A percentile compares a stretch with the other conserved stretches of the same genome.
Conservation (phyloP, 306 rosid species). For the Morella rubra region DNA sequence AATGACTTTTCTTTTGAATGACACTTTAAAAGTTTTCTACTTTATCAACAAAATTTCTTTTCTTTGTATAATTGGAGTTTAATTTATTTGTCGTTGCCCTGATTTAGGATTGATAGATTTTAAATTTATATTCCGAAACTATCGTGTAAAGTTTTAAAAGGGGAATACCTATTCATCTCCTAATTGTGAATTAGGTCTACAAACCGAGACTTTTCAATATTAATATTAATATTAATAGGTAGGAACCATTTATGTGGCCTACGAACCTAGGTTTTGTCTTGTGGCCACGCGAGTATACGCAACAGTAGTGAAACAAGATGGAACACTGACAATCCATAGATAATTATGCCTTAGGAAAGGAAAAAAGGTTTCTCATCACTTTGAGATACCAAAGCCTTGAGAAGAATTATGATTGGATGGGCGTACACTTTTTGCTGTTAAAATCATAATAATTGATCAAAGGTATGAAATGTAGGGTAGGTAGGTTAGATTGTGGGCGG, state of each 20-base stretch:
- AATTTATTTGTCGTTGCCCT: too few relatives aligned
- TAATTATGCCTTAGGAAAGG: conserved; percentile 39
- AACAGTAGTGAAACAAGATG: conserved; percentile 14
- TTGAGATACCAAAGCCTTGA: conserved; percentile 48
- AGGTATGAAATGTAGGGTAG: conserved; percentile 38
- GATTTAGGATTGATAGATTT: too few relatives aligned
- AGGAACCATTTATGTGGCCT: conserved; percentile 4
- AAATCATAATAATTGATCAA: conserved; percentile 31
- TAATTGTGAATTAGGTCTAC: too few relatives aligned
- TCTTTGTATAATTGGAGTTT: too few relatives aligned
- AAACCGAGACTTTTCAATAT: neutral
- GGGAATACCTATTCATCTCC: too few relatives aligned
- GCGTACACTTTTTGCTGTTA: conserved; percentile 36
- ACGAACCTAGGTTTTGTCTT: conserved; percentile 25
- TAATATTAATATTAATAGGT: conserved; percentile 21
- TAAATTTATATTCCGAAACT: too few relatives aligned
- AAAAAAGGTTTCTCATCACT: conserved; percentile 27
- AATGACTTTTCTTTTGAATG: too few relatives aligned
- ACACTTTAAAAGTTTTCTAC: too few relatives aligned
- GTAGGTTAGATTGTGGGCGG: conserved; percentile 50
- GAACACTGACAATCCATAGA: conserved; percentile 13
- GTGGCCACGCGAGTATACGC: conserved; percentile 30
- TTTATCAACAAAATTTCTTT: too few relatives aligned
- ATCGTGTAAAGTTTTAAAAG: too few relatives aligned
- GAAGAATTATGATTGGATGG: conserved; percentile 49